These are phyloP conservation scores for Clavulina sp. DNA, from an alignment of 768 basidiomycete species.

Conservation along the genomic window DNA sequence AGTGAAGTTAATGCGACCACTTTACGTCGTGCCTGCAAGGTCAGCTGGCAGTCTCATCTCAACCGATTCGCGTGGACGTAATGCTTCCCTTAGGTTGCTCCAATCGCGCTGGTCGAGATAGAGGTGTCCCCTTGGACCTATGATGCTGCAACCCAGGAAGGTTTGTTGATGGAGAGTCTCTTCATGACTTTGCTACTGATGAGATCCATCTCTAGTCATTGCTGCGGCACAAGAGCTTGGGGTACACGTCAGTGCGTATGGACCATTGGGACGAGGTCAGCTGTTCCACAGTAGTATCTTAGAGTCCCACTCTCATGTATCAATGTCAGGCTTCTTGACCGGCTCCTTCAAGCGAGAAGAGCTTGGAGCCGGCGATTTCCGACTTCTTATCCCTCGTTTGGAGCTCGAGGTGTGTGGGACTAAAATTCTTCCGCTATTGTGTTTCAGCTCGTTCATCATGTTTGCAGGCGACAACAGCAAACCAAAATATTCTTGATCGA, in stretches of 20 bases:
- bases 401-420: slow-evolving; percentile 18
- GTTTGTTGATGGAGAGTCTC: too few relatives aligned
- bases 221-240: slow-evolving; percentile 19
- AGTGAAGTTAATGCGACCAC: slow-evolving; percentile 38
- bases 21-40: slow-evolving; percentile 22
- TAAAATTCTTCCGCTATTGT: too few relatives aligned
- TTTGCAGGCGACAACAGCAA: slow-evolving; percentile 16
- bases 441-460: too few relatives aligned
- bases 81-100: slow-evolving; percentile 15
- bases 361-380: slow-evolving; percentile 17
- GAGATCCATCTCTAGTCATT: slow-evolving; percentile 16
- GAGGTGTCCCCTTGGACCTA: slow-evolving; percentile 22
- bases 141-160: slow-evolving; percentile 16
- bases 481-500: slow-evolving; percentile 22
- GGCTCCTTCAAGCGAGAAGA: slow-evolving; percentile 30
- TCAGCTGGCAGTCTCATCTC: slow-evolving; percentile 10
- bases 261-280: slow-evolving; percentile 19
- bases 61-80: too few relatives aligned
- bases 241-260: slow-evolving; percentile 23
- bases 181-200: too few relatives aligned
- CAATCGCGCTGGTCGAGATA: slow-evolving; percentile 23
- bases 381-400: slow-evolving; percentile 17
- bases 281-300: too few relatives aligned
- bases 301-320: too few relatives aligned
- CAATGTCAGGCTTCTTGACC: slow-evolving; percentile 31